Percentiles rank a stretch among this genome's conserved stretches.
Conservation (phyloP, 2,329 filamentous ascomycete species). For the Sclerotiophoma versabilis region DNA sequence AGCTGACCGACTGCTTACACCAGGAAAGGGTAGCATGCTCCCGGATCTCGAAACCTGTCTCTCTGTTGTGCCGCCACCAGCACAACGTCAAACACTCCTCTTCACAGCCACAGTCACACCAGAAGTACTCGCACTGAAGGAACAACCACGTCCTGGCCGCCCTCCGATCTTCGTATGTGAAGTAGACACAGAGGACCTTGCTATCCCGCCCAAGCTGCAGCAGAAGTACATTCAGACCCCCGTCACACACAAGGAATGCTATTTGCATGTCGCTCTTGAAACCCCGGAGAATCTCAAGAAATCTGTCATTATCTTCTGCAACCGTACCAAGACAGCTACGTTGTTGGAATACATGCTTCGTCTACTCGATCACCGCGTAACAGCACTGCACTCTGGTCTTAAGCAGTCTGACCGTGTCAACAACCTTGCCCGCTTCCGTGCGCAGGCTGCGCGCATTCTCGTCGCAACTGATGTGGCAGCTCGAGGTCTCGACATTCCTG, state of each 20-base stretch:
- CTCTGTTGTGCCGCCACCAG: conserved; percentile 76
- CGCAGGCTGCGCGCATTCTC: conserved; percentile 84
- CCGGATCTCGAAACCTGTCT: conserved; percentile 91
- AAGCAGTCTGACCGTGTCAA: conserved; percentile 83
- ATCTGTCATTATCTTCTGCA: conserved; percentile 91
- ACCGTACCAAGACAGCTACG: conserved; percentile 86
- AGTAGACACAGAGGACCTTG: conserved; percentile 74
- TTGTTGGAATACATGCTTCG: conserved; percentile 88
- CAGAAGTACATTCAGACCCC: conserved; percentile 90
- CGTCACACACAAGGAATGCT: conserved; percentile 92
- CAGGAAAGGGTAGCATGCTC: conserved; percentile 85
- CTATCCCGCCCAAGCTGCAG: conserved; percentile 79
- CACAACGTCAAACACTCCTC: conserved; percentile 86
- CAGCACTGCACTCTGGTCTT: conserved; percentile 86
- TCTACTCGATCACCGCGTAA: conserved; percentile 86
- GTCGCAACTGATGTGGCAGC: conserved; percentile 96
- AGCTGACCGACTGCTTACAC: conserved; percentile 84
- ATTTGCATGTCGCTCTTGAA: conserved; percentile 85
- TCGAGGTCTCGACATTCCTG: conserved; percentile 92
- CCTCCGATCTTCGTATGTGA: conserved; percentile 88
- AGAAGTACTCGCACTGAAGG: conserved; percentile 86
- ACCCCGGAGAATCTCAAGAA: conserved; percentile 75
- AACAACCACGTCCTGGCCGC: conserved; percentile 75
- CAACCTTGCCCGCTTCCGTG: conserved; percentile 91
- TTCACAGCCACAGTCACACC: conserved; percentile 96